Conservation (phyloP, 768 basidiomycete species). For the Pluteus cervinus region DNA sequence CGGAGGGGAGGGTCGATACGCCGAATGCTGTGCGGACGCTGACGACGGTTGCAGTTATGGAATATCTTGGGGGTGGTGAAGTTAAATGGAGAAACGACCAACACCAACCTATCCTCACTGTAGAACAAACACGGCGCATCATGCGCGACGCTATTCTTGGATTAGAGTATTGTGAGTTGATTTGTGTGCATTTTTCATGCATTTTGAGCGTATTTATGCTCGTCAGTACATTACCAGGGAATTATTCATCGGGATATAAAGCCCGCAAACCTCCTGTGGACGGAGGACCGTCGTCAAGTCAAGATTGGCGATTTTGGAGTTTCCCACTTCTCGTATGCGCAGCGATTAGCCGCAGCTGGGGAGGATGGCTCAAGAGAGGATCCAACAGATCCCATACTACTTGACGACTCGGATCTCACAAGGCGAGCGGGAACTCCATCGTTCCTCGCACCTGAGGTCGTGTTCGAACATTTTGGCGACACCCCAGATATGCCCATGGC, state of each 20-base stretch:
- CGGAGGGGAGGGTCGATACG: no score
- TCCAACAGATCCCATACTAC: slow-evolving; percentile 54
- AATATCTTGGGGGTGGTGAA: slow-evolving; percentile 93
- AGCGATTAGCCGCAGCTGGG: slow-evolving; percentile 65
- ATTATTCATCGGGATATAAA: slow-evolving; percentile 99
- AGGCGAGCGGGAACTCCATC: slow-evolving; percentile 93
- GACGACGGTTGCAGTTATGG: slow-evolving; percentile 62
- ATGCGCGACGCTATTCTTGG: slow-evolving; percentile 92
- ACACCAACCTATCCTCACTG: slow-evolving; percentile 68
- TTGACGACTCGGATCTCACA: slow-evolving; percentile 82
- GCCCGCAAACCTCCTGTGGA: slow-evolving; percentile 94
- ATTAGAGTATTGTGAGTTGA: slow-evolving; percentile 82
- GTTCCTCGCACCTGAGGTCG: slow-evolving; percentile 94
- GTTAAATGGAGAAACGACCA: slow-evolving; percentile 77
- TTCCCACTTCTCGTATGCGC: slow-evolving; percentile 90
- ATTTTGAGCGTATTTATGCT: no score
- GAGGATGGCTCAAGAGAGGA: slow-evolving; percentile 34
- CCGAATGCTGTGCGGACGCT: slow-evolving; percentile 8
- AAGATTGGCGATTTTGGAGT: slow-evolving; percentile 99
- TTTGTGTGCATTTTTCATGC: no score
- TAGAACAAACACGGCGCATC: slow-evolving; percentile 80
- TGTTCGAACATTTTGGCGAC: slow-evolving; percentile 53
- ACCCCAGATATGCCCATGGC: slow-evolving; percentile 15
- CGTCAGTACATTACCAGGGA: slow-evolving; percentile 90
- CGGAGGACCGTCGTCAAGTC: slow-evolving; percentile 77